phyloP scores from a whole-genome alignment of 2,329 filamentous ascomycete genomes.

The Davidsoniella eucalypti region DNA sequence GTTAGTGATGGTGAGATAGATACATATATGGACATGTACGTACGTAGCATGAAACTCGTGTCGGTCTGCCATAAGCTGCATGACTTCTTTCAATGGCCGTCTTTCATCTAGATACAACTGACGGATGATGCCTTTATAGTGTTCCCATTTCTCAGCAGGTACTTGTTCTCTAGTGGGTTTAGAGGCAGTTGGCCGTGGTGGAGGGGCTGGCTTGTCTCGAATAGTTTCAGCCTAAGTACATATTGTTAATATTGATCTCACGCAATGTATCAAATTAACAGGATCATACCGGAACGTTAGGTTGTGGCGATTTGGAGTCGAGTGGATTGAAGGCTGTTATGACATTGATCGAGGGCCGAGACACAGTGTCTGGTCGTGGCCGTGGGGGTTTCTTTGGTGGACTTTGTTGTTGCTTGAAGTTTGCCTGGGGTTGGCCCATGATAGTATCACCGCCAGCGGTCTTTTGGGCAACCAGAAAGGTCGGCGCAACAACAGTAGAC shows the following conservation, averaged over 20 bases:
- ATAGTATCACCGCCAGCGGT: conserved; percentile 5
- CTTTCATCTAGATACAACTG: conserved; percentile 32
- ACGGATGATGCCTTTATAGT: conserved; percentile 29
- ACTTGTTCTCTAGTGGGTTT: conserved; percentile 25
- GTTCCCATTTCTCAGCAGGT: conserved; percentile 31
- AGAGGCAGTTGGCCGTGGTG: conserved; percentile 5
- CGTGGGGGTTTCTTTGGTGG: conserved; percentile 6
- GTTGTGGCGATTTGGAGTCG: background rate
- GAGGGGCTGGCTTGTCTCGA: conserved; percentile 7
- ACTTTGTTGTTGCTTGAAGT: conserved; percentile 12
- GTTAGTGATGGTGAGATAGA: background rate
- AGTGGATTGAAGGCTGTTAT: background rate
- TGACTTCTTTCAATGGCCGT: conserved; percentile 35
- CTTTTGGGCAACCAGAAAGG: conserved; percentile 12
- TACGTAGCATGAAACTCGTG: conserved; percentile 34
- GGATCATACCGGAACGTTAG: background rate
- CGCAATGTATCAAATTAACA: background rate
- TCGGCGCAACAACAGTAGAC: conserved; percentile 14
- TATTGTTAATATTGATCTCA: background rate
- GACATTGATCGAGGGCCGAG: background rate
- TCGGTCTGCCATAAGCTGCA: conserved; percentile 32
- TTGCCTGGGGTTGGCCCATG: conserved; percentile 13
- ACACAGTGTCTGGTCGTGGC: background rate
- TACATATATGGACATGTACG: conserved; percentile 14
- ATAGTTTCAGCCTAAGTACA: background rate